Percentiles rank a stretch among this genome's conserved stretches.
phyloP scores from a whole-genome alignment of 768 basidiomycete genomes.

The Tricholoma furcatifolium region DNA sequence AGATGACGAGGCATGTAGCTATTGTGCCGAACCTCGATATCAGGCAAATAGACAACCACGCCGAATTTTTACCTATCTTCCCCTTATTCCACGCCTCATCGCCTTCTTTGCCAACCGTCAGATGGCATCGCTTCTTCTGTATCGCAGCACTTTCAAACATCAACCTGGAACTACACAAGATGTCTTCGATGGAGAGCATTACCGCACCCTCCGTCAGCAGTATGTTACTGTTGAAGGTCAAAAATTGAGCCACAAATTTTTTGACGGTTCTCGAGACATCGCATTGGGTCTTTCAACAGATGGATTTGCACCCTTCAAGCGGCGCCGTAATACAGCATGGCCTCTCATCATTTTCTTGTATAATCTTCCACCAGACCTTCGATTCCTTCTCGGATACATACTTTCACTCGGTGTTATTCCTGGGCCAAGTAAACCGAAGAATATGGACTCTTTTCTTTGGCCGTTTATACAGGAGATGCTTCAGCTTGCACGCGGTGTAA shows the following conservation, averaged over 20 bases:
- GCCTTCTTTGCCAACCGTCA: slow-evolving; percentile 13
- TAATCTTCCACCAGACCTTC: slow-evolving; percentile 27
- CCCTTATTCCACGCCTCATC: slow-evolving; percentile 35
- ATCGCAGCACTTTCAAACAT: slow-evolving; percentile 18
- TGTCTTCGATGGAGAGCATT: too few relatives aligned
- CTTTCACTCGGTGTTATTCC: slow-evolving; percentile 38
- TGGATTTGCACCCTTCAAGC: slow-evolving; percentile 35
- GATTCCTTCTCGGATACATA: slow-evolving; percentile 29
- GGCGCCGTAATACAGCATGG: slow-evolving; percentile 28
- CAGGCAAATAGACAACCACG: slow-evolving; percentile 20
- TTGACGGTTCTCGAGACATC: slow-evolving; percentile 34
- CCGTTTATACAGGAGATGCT: slow-evolving; percentile 34
- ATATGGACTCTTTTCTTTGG: slow-evolving; percentile 36
- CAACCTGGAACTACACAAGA: slow-evolving; percentile 17
- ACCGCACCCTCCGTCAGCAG: slow-evolving; percentile 22
- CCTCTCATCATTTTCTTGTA: slow-evolving; percentile 38
- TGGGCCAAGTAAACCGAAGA: slow-evolving; percentile 35
- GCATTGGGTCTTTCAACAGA: slow-evolving; percentile 38
- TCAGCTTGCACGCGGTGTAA: slow-evolving; percentile 28
- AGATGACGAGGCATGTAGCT: slow-evolving; percentile 28
- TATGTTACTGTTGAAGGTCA: slow-evolving; percentile 23
- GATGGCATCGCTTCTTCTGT: slow-evolving; percentile 16
- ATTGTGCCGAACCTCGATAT: slow-evolving; percentile 30
- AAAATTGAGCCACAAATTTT: slow-evolving; percentile 24
- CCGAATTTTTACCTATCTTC: slow-evolving; percentile 34